phyloP scores from a whole-genome alignment of 805 yeast species.

The Cyberlindnera samutprakarnensis region DNA sequence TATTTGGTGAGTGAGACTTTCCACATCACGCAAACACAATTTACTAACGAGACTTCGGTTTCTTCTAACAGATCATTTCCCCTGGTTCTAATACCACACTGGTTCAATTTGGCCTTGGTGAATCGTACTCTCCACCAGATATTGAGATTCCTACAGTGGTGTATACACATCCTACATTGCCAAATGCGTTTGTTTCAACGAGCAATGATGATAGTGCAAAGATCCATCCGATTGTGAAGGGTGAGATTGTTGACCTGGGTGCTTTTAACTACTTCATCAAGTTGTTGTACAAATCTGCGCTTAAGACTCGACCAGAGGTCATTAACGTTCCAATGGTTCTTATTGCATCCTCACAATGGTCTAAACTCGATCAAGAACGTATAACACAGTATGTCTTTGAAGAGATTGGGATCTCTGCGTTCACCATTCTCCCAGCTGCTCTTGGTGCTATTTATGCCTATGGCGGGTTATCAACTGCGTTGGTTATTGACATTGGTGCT shows the following conservation, averaged over 20 bases:
- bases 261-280: constrained; percentile 62
- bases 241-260: constrained; percentile 56
- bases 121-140: constrained; percentile 68
- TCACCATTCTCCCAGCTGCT: constrained; percentile 60
- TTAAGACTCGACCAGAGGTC: constrained; percentile 23
- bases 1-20: constrained; percentile 20
- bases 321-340: constrained; percentile 62
- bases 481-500: constrained; percentile 76
- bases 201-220: constrained; percentile 31
- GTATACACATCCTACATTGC: constrained; percentile 34
- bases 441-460: constrained; percentile 70
- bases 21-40: too few species aligned
- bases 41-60: too few species aligned
- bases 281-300: constrained; percentile 39
- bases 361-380: constrained; percentile 55
- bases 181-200: constrained; percentile 25
- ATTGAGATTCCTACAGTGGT: constrained; percentile 74
- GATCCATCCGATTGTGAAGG: constrained; percentile 58
- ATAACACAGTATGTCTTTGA: constrained; percentile 76
- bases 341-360: constrained; percentile 63
- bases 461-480: constrained; percentile 54
- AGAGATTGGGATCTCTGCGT: constrained; percentile 59
- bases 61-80: constrained; percentile 50
- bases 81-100: constrained; percentile 74
- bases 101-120: constrained; percentile 73